Conservation (phyloP, 495 filamentous ascomycete species). For the Sordaria brevicollis region DNA sequence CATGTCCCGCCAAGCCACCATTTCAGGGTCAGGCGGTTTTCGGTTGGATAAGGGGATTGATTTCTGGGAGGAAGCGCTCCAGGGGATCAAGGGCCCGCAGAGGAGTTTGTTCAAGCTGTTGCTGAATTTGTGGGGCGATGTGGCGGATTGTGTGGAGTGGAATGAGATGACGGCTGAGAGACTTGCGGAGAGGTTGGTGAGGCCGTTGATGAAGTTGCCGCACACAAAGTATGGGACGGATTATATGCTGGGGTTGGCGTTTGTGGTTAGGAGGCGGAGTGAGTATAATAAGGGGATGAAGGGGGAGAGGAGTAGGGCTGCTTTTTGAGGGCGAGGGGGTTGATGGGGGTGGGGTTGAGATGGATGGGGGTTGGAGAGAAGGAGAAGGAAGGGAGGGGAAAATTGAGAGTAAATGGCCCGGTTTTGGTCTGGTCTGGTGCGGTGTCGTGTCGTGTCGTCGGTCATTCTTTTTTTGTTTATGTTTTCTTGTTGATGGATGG, state of each 20-base stretch:
- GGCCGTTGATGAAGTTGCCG: conserved; percentile 29
- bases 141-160: conserved; percentile 20
- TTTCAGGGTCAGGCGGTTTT: conserved; percentile 19
- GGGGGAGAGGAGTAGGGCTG: conserved; percentile 22
- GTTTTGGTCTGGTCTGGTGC: not conserved
- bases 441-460: no score
- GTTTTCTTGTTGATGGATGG: not conserved
- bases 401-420: no score
- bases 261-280: conserved; percentile 33
- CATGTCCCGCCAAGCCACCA: conserved; percentile 27
- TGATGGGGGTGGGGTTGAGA: not conserved
- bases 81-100: conserved; percentile 25
- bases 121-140: conserved; percentile 33
- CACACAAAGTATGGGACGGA: conserved; percentile 24
- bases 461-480: not conserved
- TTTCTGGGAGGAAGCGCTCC: conserved; percentile 38
- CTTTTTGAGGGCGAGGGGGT: conserved; percentile 8
- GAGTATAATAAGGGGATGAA: conserved; percentile 26
- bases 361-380: not conserved
- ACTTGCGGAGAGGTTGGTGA: conserved; percentile 27
- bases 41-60: conserved; percentile 34
- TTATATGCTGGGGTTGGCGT: conserved; percentile 31
- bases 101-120: conserved; percentile 32
- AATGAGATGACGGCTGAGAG: conserved; percentile 39
- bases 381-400: no score